Evolutionary conservation across 2,329 filamentous ascomycete species (phyloP), one percentile per base, ranked within the genome.

Genomic region (Celoporthe dispersa): DNA sequence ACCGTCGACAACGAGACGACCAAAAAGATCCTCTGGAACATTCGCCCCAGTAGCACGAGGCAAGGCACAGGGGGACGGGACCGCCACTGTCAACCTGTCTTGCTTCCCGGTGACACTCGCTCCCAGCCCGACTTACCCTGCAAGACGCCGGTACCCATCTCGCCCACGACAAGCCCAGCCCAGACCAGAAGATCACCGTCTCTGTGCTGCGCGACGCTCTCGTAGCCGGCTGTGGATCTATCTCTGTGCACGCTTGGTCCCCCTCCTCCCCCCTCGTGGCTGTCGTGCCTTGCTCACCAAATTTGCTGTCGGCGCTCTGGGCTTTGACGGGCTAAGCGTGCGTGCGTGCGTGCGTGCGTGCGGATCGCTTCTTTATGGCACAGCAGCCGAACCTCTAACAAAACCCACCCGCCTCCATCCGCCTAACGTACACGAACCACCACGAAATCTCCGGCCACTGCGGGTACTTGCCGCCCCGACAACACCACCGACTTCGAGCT

Each of bases 311-410:
- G 37, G 65, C 53, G 19, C 55, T 51, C 41, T 64, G 19, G 51
- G 39, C 57, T 53, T 39, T 51, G 69, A 64, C 70, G 70, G 65
- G 67, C 70, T 64, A 66, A 69, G 64, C 70, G 66, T 70, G n/a
- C n/a, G n/a, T n/a, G n/a, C n/a, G n/a, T n/a, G n/a, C 44, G 63
- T 68, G 64, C 53, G 53, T 60, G 31, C 11, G 57, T 60, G 57
- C 57, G 57, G 57, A 60, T 60, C 33, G 57, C 57, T 60, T 60
- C 57, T 60, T 31, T 37, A 68, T 68, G 69, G 69, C 55, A 68
- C 66, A 65, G 39, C 69, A 62, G 51, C 66, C 69, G 41, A 66
- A 53, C 62, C 61, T 53, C 9, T 33, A 25, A 31, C 14, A 44
- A 51, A 70, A 67, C 59, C 68, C 64, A 64, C 68, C 55, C 57